Evolutionary conservation across 768 basidiomycete species (phyloP).

Genomic region (Lanmaoa rubissima): DNA sequence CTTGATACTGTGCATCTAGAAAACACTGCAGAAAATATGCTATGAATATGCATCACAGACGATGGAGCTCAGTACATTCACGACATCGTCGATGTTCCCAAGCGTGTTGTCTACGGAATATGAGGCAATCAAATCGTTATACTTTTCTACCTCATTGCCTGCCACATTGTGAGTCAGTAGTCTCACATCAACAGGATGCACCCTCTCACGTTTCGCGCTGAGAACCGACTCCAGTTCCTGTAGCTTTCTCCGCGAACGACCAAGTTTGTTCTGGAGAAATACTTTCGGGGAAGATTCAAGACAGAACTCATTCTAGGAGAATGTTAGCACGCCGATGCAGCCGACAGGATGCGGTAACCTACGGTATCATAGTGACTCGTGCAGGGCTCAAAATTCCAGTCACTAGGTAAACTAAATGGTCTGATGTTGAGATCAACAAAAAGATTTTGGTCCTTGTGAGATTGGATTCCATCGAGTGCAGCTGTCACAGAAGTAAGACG

Average conservation of each 20-base stretch:
- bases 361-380: conserved; percentile 74
- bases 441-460: conserved; percentile 61
- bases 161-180: conserved; percentile 7
- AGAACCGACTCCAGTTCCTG: conserved; percentile 58
- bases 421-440: conserved; percentile 73
- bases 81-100: conserved; percentile 48
- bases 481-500: conserved; percentile 46
- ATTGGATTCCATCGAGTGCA: conserved; percentile 52
- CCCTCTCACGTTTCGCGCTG: conserved; percentile 55
- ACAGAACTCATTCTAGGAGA: conserved; percentile 44
- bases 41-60: neutral
- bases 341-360: conserved; percentile 22
- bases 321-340: neutral
- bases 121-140: conserved; percentile 43
- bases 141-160: conserved; percentile 58
- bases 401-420: conserved; percentile 58
- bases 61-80: conserved; percentile 18
- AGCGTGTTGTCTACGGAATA: conserved; percentile 47
- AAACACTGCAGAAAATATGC: conserved; percentile 44
- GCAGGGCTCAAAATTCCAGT: conserved; percentile 79
- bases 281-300: conserved; percentile 71
- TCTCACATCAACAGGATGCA: neutral
- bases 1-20: conserved; percentile 62
- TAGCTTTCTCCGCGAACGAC: conserved; percentile 57
- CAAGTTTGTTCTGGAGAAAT: conserved; percentile 77